Evolutionary conservation across 345 rosid species (phyloP), one percentile per base, ranked within the genome.

Genomic region (Syzygium aqueum): DNA sequence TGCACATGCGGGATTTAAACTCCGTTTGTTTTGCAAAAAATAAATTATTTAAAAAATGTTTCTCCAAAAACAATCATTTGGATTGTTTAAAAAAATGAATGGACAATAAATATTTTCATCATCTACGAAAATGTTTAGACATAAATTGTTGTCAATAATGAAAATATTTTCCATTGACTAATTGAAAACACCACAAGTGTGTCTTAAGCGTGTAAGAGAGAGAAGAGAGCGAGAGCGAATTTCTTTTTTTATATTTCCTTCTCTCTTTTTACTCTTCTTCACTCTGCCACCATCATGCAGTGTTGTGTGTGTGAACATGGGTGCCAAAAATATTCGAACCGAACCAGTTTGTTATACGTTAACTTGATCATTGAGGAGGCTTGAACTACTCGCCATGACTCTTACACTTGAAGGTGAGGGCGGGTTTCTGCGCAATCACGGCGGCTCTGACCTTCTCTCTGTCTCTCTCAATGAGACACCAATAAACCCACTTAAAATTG

Each of bases 361-460:
- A 65, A 63, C 77, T 63, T 33, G 33, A 28, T 63, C 40, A 17
- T 63, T 15, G 40, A 63, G 37, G 1, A 63, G 77, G 77, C 37
- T 63, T 10, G 21, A 63, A 15, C 77, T 1, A 0, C 77, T 63
- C 10, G 10, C 77, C 77, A 16, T 8, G 21, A 63, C 77, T 11
- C 21, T 14, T 17, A 63, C 21, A 7, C 77, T 63, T 16, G 77
- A 63, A 63, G 77, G 37, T 10, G 19, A 10, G 19, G 21, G 77
- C 0, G 0, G 77, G 77, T 63, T 63, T 28, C 9, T 0, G 37
- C 37, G 0, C 40, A 63, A 63, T 33, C 77, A 15, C 4, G 40
- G 77, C 22, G 11, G 21, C 77, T 63, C 77, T 28, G 77, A 63
- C 77, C 40, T 63, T 63, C 40, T 27, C 65, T 63, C 10, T 63